Percentiles rank a stretch among this genome's conserved stretches.
Evolutionary conservation across 1,284 basidiomycete species (phyloP).

Genomic region (Cryptococcus deneoformans): DNA sequence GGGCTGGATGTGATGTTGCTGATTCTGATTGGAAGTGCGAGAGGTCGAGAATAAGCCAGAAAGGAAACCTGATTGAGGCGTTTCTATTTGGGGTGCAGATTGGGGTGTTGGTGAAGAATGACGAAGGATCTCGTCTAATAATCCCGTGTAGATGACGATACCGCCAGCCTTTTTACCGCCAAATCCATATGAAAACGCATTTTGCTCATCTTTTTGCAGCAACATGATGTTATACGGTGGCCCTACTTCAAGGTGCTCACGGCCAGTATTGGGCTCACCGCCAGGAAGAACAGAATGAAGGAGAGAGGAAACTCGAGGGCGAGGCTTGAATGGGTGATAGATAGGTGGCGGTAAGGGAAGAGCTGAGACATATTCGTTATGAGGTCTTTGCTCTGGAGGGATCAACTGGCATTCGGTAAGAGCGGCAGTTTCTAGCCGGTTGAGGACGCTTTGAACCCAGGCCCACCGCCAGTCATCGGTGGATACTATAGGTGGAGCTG

Average conservation of each 20-base stretch:
- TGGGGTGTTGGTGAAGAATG: conserved; percentile 23
- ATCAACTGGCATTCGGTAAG: conserved; percentile 14
- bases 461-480: conserved; percentile 74
- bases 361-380: not conserved
- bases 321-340: conserved; percentile 43
- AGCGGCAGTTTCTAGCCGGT: conserved; percentile 66
- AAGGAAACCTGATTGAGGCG: conserved; percentile 13
- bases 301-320: conserved; percentile 40
- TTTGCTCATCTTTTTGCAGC: conserved; percentile 74
- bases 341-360: conserved; percentile 34
- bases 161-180: conserved; percentile 84
- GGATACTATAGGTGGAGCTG: conserved; percentile 62
- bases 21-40: not conserved
- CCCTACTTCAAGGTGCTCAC: conserved; percentile 55
- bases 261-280: conserved; percentile 23
- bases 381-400: conserved; percentile 1
- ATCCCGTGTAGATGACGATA: conserved; percentile 83
- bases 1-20: conserved; percentile 50
- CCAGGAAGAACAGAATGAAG: conserved; percentile 44
- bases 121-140: conserved; percentile 72
- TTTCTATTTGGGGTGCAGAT: conserved; percentile 27
- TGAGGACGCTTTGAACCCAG: conserved; percentile 75
- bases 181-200: conserved; percentile 89
- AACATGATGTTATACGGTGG: conserved; percentile 82
- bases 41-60: conserved; percentile 18